Base-by-base conservation (phyloP, 306 rosid genomes). In the Vigna hirtella region DNA sequence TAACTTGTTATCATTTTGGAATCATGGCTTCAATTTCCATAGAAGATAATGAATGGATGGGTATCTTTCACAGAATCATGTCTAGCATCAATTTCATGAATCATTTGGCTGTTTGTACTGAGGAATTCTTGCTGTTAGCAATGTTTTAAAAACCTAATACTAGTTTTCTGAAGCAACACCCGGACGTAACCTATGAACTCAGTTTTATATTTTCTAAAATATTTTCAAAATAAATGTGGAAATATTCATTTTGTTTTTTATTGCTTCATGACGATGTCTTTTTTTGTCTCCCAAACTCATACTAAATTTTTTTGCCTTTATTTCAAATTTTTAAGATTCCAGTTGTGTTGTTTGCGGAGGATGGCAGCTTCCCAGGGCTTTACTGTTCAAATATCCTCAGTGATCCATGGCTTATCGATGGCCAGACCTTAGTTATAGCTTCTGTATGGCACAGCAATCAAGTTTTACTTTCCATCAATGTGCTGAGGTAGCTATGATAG, bases 341-440 rank as follows among this genome's bases (percentile, higher is more conserved):
- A 71, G 93, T 91, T 83, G 93, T 95, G 62, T 81, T 77, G 84
- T 88, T 79, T 77, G 87, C 96, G 66, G 93, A 91, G 79, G 88
- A 93, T 81, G 98, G 87, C 57, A 75, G 78, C 87, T 95, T 95
- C 85, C 99, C 99, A 64, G 99, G 99, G 69, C 93, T 95, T 82
- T 95, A 95, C 88, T 85, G 83, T 78, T 72, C 61, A 50, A 77
- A 81, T 84, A 53, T 92, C 69, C 88, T 80, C 32, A 68, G 78
- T 58, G 73, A 88, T 76, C 97, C 98, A 22, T 95, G 99, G 99
- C 93, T 95, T 87, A 89, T 93, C 26, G 96, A 95, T 91, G 97
- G 97, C 66, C 58, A 81, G 83, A 91, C 94, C 38, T 79, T 95
- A 87, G 88, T 91, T 70, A 65, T 86, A 82, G 68, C 93, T 38